phyloP scores from a whole-genome alignment of 306 rosid genomes.

The Quercus engelmannii region DNA sequence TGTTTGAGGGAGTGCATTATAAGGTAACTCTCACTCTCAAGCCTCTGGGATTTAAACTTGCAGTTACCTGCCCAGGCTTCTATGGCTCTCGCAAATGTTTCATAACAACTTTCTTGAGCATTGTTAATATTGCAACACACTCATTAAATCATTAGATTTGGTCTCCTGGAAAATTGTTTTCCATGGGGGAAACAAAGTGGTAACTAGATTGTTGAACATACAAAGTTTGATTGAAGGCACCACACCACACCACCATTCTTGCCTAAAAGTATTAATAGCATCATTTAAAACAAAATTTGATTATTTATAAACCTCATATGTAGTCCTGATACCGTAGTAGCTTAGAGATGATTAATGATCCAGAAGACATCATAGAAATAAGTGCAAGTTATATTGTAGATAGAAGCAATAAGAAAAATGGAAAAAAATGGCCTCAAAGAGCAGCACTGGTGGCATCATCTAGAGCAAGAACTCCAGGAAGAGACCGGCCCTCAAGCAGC shows the following conservation, averaged over 20 bases:
- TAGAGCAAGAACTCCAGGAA: constrained; percentile 96
- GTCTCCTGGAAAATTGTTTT: no score
- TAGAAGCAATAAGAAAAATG: neutral
- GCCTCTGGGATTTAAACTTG: no score
- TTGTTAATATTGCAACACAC: no score
- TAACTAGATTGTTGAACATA: neutral
- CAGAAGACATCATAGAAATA: neutral
- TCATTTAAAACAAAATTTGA: neutral
- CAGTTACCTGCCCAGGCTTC: no score
- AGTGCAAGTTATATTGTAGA: neutral
- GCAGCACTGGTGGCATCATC: constrained; percentile 46
- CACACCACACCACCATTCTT: neutral
- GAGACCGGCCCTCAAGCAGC: constrained; percentile 92
- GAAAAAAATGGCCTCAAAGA: neutral
- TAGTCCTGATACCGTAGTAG: neutral
- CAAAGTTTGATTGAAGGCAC: neutral
- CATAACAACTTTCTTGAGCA: no score
- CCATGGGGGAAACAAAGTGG: neutral
- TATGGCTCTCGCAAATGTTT: no score
- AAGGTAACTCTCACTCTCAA: no score
- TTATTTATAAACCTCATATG: neutral
- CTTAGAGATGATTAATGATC: neutral
- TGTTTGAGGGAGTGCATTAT: no score
- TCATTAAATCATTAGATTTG: no score
- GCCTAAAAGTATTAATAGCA: neutral